These are phyloP conservation scores for Bretziella fagacearum DNA, from an alignment of 2,329 filamentous ascomycete genomes.

Conservation along the genomic window DNA sequence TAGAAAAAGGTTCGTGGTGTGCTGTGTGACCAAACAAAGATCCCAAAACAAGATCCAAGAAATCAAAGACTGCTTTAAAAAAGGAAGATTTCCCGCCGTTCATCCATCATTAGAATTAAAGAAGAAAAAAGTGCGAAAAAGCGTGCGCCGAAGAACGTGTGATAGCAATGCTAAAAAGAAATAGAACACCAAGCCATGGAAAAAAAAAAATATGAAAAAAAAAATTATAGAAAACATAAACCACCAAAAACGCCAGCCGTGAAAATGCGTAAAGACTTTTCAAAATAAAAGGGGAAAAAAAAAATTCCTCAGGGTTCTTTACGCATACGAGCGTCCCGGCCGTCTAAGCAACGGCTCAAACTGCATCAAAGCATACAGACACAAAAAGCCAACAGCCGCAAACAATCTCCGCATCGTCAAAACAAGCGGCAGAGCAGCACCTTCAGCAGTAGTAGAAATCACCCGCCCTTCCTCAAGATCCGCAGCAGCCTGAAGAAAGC, in stretches of 20 bases:
- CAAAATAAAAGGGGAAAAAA: neutral
- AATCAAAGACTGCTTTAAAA: neutral
- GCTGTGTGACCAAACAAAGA: constrained; percentile 15
- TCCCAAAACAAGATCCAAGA: constrained; percentile 11
- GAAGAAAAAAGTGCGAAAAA: constrained; percentile 3
- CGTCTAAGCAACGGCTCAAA: constrained; percentile 15
- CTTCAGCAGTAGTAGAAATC: neutral
- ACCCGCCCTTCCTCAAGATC: constrained; percentile 13
- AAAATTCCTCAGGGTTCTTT: constrained; percentile 2
- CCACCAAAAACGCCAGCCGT: neutral
- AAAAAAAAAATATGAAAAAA: constrained; percentile 1
- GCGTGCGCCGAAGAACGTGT: neutral
- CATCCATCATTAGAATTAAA: constrained; percentile 13
- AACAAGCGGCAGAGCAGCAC: constrained; percentile 4
- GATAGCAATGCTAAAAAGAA: neutral
- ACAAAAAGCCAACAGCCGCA: constrained; percentile 13
- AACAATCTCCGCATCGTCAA: constrained; percentile 13
- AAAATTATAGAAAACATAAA: neutral
- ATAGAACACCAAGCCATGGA: neutral
- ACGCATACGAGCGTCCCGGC: constrained; percentile 12
- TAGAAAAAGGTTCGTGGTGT: constrained; percentile 10
- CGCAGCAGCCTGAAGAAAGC: constrained; percentile 11
- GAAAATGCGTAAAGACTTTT: constrained; percentile 1
- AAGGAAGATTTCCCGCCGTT: constrained; percentile 5
- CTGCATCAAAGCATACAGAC: constrained; percentile 14